Evolutionary conservation across 2,329 filamentous ascomycete species (phyloP).

Genomic region (Fusarium circinatum): DNA sequence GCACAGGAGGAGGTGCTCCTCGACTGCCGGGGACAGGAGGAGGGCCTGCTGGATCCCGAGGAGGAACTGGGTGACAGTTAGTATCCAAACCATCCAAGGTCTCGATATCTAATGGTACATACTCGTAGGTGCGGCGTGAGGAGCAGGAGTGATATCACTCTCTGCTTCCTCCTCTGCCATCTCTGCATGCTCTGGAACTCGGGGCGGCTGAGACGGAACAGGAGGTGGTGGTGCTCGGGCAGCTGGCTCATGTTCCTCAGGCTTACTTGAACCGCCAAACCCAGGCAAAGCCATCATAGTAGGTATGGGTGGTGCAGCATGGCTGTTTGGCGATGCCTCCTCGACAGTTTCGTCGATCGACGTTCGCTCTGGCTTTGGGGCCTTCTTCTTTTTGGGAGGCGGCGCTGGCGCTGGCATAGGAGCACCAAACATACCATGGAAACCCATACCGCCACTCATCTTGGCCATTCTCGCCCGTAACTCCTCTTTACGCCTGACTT

Average conservation of each 20-base stretch:
- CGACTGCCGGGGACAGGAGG: conserved; percentile 61
- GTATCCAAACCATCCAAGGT: neutral
- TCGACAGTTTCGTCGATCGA: conserved; percentile 58
- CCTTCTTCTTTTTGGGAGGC: conserved; percentile 65
- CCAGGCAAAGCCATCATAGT: conserved; percentile 76
- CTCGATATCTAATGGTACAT: conserved; percentile 18
- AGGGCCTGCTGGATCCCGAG: conserved; percentile 49
- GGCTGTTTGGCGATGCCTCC: conserved; percentile 54
- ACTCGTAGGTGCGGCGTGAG: conserved; percentile 37
- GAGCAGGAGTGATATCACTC: conserved; percentile 50
- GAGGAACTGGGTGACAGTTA: conserved; percentile 48
- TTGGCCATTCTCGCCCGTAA: conserved; percentile 96
- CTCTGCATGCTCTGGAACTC: conserved; percentile 35
- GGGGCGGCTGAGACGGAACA: conserved; percentile 42
- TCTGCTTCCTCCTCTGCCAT: conserved; percentile 47
- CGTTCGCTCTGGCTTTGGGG: conserved; percentile 54
- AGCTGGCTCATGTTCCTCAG: conserved; percentile 49
- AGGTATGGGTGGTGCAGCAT: conserved; percentile 64
- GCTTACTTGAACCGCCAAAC: conserved; percentile 68
- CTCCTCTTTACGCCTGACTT: conserved; percentile 85
- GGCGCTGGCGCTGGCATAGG: conserved; percentile 72
- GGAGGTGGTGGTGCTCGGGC: conserved; percentile 45
- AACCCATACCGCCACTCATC: conserved; percentile 97
- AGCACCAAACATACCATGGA: conserved; percentile 91
- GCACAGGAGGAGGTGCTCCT: conserved; percentile 67